These are phyloP conservation scores for Gossypium trilobum DNA, from an alignment of 441 rosid species.

Conservation along the genomic window DNA sequence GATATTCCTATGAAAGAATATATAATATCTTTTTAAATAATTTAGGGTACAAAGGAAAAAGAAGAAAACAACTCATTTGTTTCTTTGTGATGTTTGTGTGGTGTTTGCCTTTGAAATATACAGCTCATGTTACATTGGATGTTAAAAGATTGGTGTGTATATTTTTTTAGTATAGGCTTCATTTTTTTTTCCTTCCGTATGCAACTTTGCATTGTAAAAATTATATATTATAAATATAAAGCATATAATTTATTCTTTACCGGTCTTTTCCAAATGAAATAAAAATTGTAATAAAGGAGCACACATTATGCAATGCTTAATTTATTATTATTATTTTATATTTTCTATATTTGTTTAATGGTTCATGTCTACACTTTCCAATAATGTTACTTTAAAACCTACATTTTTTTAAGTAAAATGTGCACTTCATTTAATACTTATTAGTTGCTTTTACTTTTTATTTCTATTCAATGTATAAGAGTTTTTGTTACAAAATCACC, in stretches of 20 bases:
- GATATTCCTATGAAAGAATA: slow-evolving; percentile 35
- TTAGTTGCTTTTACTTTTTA: too few relatives aligned
- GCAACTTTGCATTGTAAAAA: slow-evolving; percentile 2
- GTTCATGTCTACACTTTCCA: too few relatives aligned
- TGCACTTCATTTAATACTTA: too few relatives aligned
- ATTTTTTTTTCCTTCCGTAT: neutral
- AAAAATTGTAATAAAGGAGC: too few relatives aligned
- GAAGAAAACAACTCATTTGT: slow-evolving; percentile 2
- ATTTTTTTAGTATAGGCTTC: neutral
- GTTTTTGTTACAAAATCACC: too few relatives aligned
- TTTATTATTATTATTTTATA: too few relatives aligned
- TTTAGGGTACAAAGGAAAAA: neutral
- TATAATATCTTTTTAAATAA: neutral
- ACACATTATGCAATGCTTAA: too few relatives aligned
- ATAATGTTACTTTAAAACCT: too few relatives aligned
- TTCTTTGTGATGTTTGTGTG: slow-evolving; percentile 16
- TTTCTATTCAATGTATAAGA: too few relatives aligned
- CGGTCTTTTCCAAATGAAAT: too few relatives aligned
- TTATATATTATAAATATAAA: neutral
- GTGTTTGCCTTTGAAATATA: slow-evolving; percentile 17
- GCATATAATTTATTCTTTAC: neutral
- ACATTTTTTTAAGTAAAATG: too few relatives aligned
- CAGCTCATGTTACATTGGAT: slow-evolving; percentile 4
- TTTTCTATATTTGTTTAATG: too few relatives aligned
- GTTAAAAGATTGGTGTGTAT: neutral